Percentiles rank a stretch among this genome's conserved stretches.
These are phyloP conservation scores for Penstemon davidsonii DNA, from an alignment of 257 asterid species.

Conservation along the genomic window DNA sequence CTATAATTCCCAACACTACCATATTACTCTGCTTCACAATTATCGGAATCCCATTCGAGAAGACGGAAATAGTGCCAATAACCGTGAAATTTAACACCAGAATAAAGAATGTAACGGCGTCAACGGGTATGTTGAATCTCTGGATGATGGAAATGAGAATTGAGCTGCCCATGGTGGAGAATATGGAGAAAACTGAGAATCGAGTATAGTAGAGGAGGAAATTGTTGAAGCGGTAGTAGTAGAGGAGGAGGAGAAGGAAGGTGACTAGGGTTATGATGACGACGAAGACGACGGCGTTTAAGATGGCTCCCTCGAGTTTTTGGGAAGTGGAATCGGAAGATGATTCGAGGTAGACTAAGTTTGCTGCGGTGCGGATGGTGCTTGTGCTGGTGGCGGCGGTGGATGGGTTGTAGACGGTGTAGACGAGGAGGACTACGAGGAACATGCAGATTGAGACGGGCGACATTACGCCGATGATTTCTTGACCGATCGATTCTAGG, in stretches of 20 bases:
- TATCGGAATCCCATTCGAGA: conserved; percentile 75
- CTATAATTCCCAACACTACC: conserved; percentile 82
- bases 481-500: conserved; percentile 70
- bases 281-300: conserved; percentile 80
- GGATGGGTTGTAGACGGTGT: conserved; percentile 60
- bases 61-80: conserved; percentile 75
- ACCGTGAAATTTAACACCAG: conserved; percentile 66
- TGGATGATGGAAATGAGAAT: conserved; percentile 62
- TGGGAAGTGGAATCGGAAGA: conserved; percentile 68
- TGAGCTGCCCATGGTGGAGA: conserved; percentile 83
- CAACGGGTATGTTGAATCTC: conserved; percentile 70
- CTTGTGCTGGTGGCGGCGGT: conserved; percentile 37
- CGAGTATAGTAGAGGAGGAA: conserved; percentile 81
- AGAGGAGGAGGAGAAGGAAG: conserved; percentile 75
- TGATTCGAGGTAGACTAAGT: conserved; percentile 77
- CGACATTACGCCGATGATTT: conserved; percentile 87
- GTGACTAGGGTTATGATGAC: conserved; percentile 68
- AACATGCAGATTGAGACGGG: conserved; percentile 97
- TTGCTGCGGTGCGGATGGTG: conserved; percentile 78
- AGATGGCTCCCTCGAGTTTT: conserved; percentile 80
- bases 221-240: conserved; percentile 82
- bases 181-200: conserved; percentile 69
- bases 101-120: conserved; percentile 58
- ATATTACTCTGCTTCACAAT: conserved; percentile 69
- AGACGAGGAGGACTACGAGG: conserved; percentile 85